Base-by-base conservation (phyloP, 202 grass and related monocot species). In the Schoenoplectus triqueter region DNA sequence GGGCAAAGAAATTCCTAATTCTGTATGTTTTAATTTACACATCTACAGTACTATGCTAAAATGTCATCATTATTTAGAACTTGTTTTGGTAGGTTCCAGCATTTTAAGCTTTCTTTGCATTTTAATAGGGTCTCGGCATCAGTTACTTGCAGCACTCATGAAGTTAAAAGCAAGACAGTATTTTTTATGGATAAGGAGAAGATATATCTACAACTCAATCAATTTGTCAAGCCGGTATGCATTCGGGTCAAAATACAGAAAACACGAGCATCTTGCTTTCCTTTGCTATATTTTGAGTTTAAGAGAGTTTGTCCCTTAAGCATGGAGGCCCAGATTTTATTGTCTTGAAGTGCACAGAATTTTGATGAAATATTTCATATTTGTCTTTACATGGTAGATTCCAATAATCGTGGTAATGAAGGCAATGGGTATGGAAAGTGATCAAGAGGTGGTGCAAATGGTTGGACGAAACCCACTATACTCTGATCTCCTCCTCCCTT, bases 71-170 rank as follows among this genome's bases (percentile, higher is more conserved):
- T 73, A 73, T 46, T 50, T 52, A 11, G 5, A 45, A 73, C 2
- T 49, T 73, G 45, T 73, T 49, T 70, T 48, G 10, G 45, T 73
- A 20, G 7, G 7, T 78, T 78, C 13, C 39, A 17, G 39, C 75
- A 61, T 39, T 79, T 62, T 74, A 62, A 79, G 55, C 8, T 40
- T 79, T 14, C 64, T 87, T 60, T 90, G 61, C 51, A 80, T 86
- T 84, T 69, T 73, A 71, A 69, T 82, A 98, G 96, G 92, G 91
- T 95, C 51, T 87, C 73, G 17, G 91, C 91, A 83, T 98, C 96
- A 87, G 96, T 98, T 89, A 98, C 96, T 60, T 92, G 96, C 82
- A 98, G 96, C 93, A 98, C 96, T 18, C 96, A 98, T 76, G 93
- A 94, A 88, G 88, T 91, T 75, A 95, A 98, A 91, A 98, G 91